Conservation (phyloP, 1,284 basidiomycete genomes). For the Ceratobasidium sp. region DNA sequence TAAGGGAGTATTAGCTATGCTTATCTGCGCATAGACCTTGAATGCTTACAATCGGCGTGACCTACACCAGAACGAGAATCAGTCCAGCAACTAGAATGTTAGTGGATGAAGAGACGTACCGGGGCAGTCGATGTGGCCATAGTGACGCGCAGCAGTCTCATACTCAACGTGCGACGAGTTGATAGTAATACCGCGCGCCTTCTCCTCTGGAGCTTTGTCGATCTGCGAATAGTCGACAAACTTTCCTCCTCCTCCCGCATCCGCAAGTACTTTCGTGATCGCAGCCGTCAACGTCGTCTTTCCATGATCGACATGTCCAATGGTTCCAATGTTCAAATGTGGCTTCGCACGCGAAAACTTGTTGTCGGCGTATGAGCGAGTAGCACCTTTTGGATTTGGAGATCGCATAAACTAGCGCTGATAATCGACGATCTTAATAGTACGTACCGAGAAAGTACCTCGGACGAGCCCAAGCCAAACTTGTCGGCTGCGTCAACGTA, state of each 20-base stretch:
- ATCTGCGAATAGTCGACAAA: constrained; percentile 99
- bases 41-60: constrained; percentile 84
- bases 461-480: not conserved
- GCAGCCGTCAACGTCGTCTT: constrained; percentile 98
- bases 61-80: constrained; percentile 56
- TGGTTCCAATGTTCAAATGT: constrained; percentile 97
- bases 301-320: constrained; percentile 92
- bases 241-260: constrained; percentile 80
- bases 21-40: constrained; percentile 35
- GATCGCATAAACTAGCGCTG: not conserved
- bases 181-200: constrained; percentile 99
- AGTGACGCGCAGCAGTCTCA: constrained; percentile 91
- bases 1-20: constrained; percentile 50
- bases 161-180: constrained; percentile 97
- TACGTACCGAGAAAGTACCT: not conserved
- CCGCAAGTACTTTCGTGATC: constrained; percentile 94
- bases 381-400: constrained; percentile 52
- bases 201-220: constrained; percentile 99
- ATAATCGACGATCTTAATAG: not conserved
- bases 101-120: constrained; percentile 51
- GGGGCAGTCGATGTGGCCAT: constrained; percentile 99
- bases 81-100: not conserved
- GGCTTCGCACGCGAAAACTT: constrained; percentile 89
- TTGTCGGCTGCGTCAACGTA: constrained; percentile 13
- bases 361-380: constrained; percentile 80